These are phyloP conservation scores for Xylaria arbuscula DNA, from an alignment of 2,329 filamentous ascomycete genomes.

Conservation along the genomic window DNA sequence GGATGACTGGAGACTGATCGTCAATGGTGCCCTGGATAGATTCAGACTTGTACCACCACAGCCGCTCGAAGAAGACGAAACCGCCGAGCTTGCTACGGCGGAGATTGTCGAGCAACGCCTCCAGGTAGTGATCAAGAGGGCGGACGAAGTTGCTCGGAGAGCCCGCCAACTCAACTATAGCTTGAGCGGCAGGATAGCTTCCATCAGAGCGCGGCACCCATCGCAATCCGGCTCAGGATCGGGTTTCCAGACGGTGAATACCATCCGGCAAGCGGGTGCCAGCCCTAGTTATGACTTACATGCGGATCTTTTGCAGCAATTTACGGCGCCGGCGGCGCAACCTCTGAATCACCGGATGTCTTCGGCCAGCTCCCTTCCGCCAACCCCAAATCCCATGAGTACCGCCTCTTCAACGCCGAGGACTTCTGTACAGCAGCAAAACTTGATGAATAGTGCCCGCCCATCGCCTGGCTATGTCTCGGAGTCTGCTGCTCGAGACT, in stretches of 20 bases:
- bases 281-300: conserved; percentile 60
- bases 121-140: conserved; percentile 79
- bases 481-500: conserved; percentile 47
- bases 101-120: conserved; percentile 86
- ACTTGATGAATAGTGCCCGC: conserved; percentile 44
- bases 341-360: conserved; percentile 45
- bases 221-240: conserved; percentile 52
- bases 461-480: conserved; percentile 46
- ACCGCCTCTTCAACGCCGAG: conserved; percentile 48
- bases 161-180: conserved; percentile 84
- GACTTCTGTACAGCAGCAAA: conserved; percentile 46
- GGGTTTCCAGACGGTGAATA: conserved; percentile 53
- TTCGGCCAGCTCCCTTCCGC: conserved; percentile 47
- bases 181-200: conserved; percentile 77
- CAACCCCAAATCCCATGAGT: conserved; percentile 47
- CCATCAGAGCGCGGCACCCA: conserved; percentile 74
- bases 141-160: conserved; percentile 73
- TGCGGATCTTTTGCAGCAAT: conserved; percentile 67
- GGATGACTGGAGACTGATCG: conserved; percentile 87
- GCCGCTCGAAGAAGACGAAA: conserved; percentile 86
- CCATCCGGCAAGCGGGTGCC: conserved; percentile 46
- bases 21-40: conserved; percentile 83
- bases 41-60: conserved; percentile 77
- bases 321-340: conserved; percentile 51
- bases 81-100: conserved; percentile 83